A percentile compares a stretch with the other conserved stretches of the same genome.
These are phyloP conservation scores for Kondoa subrosea DNA, from an alignment of 768 basidiomycete species.

Conservation along the genomic window DNA sequence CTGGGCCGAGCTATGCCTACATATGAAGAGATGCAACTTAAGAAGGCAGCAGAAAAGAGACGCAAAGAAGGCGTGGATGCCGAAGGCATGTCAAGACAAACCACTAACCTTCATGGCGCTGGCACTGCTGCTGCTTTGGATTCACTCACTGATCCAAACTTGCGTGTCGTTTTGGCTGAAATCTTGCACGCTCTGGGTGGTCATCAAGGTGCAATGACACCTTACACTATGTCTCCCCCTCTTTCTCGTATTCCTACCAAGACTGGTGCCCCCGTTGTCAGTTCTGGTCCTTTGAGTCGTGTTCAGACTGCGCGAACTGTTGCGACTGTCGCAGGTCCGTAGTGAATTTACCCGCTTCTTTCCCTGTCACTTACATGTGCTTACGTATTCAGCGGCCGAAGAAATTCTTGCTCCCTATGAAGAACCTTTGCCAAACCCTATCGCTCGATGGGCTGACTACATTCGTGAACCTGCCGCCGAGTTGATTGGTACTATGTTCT, in stretches of 20 bases:
- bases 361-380: too few species aligned
- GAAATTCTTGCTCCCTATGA: not conserved
- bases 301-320: too few species aligned
- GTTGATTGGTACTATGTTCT: conserved; percentile 10
- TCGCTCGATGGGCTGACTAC: not conserved
- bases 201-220: not conserved
- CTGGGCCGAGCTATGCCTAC: not conserved
- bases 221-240: not conserved
- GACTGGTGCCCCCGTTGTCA: too few species aligned
- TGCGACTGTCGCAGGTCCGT: too few species aligned
- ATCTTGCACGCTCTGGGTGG: not conserved
- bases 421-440: not conserved
- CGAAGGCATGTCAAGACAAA: not conserved
- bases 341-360: too few species aligned
- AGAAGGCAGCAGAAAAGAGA: not conserved
- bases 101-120: not conserved
- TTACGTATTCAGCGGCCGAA: not conserved
- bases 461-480: conserved; percentile 1
- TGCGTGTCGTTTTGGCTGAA: not conserved
- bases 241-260: not conserved
- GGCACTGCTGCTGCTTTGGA: not conserved
- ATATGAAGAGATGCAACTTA: not conserved
- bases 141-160: not conserved
- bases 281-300: too few species aligned
- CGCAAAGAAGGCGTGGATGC: not conserved